Conservation (phyloP, 2,329 filamentous ascomycete species). For the Penicillium sp. region DNA sequence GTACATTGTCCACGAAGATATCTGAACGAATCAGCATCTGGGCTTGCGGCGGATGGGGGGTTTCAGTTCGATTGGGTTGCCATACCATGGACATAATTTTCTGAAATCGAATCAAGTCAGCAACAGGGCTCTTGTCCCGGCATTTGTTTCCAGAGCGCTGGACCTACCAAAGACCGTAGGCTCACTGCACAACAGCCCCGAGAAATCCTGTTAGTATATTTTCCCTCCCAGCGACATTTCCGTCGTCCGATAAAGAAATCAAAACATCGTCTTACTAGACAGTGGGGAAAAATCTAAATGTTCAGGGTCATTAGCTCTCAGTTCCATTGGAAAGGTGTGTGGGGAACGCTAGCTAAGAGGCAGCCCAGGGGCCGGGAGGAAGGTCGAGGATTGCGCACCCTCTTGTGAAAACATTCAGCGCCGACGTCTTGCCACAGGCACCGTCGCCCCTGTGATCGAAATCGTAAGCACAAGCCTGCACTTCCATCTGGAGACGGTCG, state of each 20-base stretch:
- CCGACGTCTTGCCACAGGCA: slow-evolving; percentile 92
- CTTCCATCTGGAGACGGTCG: background rate
- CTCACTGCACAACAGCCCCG: slow-evolving; percentile 50
- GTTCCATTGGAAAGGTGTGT: background rate
- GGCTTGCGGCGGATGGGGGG: background rate
- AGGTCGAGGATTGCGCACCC: slow-evolving; percentile 53
- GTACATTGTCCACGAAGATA: slow-evolving; percentile 94
- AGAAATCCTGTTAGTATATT: slow-evolving; percentile 16
- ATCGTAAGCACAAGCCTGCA: slow-evolving; percentile 15
- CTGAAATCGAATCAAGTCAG: slow-evolving; percentile 37
- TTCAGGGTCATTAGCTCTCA: slow-evolving; percentile 15
- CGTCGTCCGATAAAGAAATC: too few species aligned
- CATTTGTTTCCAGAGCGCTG: slow-evolving; percentile 1
- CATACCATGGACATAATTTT: slow-evolving; percentile 96
- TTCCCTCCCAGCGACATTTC: too few species aligned
- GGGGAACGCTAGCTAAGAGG: slow-evolving; percentile 3
- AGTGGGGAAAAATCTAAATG: slow-evolving; percentile 80
- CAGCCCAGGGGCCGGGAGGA: slow-evolving; percentile 15
- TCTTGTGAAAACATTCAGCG: slow-evolving; percentile 97
- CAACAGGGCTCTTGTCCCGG: background rate
- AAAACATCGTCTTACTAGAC: slow-evolving; percentile 63
- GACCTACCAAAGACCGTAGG: slow-evolving; percentile 77
- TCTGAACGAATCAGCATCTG: slow-evolving; percentile 49
- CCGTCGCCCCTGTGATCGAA: slow-evolving; percentile 68
- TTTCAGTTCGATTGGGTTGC: background rate